These are phyloP conservation scores for Globisporangium alternatum DNA, from an alignment of 352 stramenopile species.

Conservation along the genomic window DNA sequence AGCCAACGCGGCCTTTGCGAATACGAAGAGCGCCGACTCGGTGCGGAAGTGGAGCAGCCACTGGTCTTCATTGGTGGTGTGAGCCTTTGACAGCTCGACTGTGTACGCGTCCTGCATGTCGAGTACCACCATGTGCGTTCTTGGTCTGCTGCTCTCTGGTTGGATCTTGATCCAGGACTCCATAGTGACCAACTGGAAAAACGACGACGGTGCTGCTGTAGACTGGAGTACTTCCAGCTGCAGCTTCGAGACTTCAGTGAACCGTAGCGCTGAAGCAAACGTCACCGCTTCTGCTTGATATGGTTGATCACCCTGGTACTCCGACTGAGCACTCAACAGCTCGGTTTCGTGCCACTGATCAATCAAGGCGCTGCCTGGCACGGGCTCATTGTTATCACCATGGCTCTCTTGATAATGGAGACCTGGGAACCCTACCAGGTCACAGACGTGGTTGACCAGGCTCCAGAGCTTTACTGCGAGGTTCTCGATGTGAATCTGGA, in stretches of 20 bases:
- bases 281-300: not conserved
- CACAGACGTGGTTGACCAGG: not conserved
- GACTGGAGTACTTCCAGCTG: constrained; percentile 19
- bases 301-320: not conserved
- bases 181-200: constrained; percentile 33
- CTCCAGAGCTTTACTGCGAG: not conserved
- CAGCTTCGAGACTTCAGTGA: constrained; percentile 22
- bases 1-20: constrained; percentile 13
- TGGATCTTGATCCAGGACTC: constrained; percentile 41
- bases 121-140: constrained; percentile 26
- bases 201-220: not conserved
- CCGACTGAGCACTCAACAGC: not conserved
- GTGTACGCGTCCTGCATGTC: constrained; percentile 34
- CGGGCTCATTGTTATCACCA: not conserved
- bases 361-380: not conserved
- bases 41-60: constrained; percentile 34
- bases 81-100: constrained; percentile 21
- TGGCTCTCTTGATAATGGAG: not conserved
- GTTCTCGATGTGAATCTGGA: constrained; percentile 7
- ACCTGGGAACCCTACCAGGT: not conserved
- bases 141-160: not conserved
- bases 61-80: not conserved
- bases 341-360: not conserved
- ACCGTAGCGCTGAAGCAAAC: constrained; percentile 27
- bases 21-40: constrained; percentile 24